Conservation (phyloP, 495 filamentous ascomycete species). For the Aspergillus olivimuriae region DNA sequence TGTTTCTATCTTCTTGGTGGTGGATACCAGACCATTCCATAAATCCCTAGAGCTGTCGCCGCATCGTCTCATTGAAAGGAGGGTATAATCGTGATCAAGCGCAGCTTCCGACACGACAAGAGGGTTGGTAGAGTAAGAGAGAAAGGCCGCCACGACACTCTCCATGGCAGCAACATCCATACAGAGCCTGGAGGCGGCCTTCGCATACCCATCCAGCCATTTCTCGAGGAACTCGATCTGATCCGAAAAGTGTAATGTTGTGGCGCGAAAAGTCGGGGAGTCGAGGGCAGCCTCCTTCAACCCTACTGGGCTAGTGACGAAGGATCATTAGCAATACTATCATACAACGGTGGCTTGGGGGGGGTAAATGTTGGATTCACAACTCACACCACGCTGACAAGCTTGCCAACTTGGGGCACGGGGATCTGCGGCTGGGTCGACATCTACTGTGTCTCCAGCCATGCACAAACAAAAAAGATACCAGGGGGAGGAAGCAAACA, state of each 20-base stretch:
- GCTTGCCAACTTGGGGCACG: slow-evolving; percentile 46
- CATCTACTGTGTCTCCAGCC: slow-evolving; percentile 42
- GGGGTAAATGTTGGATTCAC: not conserved
- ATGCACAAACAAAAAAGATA: slow-evolving; percentile 22
- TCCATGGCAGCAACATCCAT: slow-evolving; percentile 68
- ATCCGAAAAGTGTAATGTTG: slow-evolving; percentile 81
- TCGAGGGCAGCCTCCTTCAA: slow-evolving; percentile 94
- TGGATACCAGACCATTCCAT: slow-evolving; percentile 68
- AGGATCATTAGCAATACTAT: slow-evolving; percentile 12
- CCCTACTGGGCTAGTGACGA: slow-evolving; percentile 64
- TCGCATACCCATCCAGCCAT: slow-evolving; percentile 87
- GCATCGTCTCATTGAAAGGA: slow-evolving; percentile 76
- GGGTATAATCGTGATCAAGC: slow-evolving; percentile 91
- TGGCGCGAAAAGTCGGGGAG: slow-evolving; percentile 89
- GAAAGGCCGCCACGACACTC: slow-evolving; percentile 62
- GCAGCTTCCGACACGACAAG: slow-evolving; percentile 66
- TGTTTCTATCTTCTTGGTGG: slow-evolving; percentile 67
- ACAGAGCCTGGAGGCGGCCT: slow-evolving; percentile 67
- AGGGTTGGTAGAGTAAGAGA: slow-evolving; percentile 66
- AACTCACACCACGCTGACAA: slow-evolving; percentile 50
- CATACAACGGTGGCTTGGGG: not conserved
- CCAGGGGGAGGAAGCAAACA: slow-evolving; percentile 4
- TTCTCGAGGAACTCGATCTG: slow-evolving; percentile 86
- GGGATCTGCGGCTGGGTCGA: slow-evolving; percentile 38
- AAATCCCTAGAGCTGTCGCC: slow-evolving; percentile 79